Evolutionary conservation across 73 alveolate species (phyloP), one percentile per base, ranked within the genome.

Genomic region (Uronychia setigera): DNA sequence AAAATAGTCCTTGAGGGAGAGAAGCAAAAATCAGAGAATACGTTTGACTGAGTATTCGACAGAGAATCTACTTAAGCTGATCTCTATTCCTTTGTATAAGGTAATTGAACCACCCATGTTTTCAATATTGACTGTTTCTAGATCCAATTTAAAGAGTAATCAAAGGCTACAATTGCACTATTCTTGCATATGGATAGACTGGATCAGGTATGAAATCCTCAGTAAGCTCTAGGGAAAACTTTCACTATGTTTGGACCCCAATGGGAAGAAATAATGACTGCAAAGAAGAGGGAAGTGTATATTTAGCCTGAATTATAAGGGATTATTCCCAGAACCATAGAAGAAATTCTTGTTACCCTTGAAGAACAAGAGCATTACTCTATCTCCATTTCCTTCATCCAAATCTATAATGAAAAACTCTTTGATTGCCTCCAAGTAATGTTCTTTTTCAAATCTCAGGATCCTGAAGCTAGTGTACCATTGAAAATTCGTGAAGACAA

Each of bases 401-500:
- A 94, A 35, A 88, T 88, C 30, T 88, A 88, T 58, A 88, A 88
- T 78, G 94, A 88, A 85, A 82, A 78, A 31, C 60, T 88, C 28
- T 87, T 57, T 60, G 93, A 79, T 60, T 80, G 1, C n/a, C 84
- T 88, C 80, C 78, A 84, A 83, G 92, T 59, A 46, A 46, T 19
- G 1, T 57, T 19, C 19, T 19, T 46, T 19, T 46, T 46, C 5
- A 46, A 19, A 46, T 19, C 19, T 46, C 5, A 90, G 89, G 94
- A 84, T 91, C 87, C 28, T 79, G 91, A 46, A 78, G 86, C 80
- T 78, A 86, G 74, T 79, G 83, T 79, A 31, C 88, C 97, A 0
- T 85, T 94, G 77, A 88, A 80, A 84, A 77, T 94, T 35, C 87
- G 96, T 79, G 93, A 92, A 82, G 96, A 94, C 81, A 84, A 76